Percentiles rank a stretch among this genome's conserved stretches.
phyloP scores from a whole-genome alignment of 1,139 yeast genomes.

The Candida tunisiensis region DNA sequence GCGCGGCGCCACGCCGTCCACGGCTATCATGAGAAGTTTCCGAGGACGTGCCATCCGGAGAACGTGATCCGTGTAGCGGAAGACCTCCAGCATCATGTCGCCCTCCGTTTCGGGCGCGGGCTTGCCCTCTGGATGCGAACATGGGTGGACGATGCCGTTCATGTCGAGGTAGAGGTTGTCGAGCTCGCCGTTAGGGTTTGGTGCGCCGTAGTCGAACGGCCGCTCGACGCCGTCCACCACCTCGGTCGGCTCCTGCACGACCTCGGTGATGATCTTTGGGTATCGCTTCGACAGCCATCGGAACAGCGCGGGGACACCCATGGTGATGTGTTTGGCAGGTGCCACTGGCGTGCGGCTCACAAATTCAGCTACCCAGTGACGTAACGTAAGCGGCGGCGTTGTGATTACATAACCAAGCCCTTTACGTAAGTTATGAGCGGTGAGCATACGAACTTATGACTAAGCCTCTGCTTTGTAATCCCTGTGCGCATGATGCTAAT shows the following conservation, averaged over 20 bases:
- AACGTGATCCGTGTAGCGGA: slow-evolving; percentile 85
- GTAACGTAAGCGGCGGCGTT: too few species aligned
- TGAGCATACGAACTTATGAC: too few species aligned
- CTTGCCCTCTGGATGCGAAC: slow-evolving; percentile 51
- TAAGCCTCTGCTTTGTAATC: too few species aligned
- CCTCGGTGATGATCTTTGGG: slow-evolving; percentile 89
- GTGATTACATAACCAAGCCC: too few species aligned
- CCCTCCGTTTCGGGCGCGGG: slow-evolving; percentile 90
- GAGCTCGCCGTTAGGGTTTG: slow-evolving; percentile 91
- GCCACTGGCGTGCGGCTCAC: too few species aligned
- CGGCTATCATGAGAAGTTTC: slow-evolving; percentile 77
- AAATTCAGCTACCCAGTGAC: too few species aligned
- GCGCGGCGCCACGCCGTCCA: slow-evolving; percentile 98
- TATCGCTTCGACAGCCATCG: slow-evolving; percentile 91
- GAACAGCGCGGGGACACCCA: slow-evolving; percentile 88
- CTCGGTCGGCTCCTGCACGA: slow-evolving; percentile 53
- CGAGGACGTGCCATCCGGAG: slow-evolving; percentile 85
- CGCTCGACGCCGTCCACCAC: slow-evolving; percentile 38
- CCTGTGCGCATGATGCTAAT: too few species aligned
- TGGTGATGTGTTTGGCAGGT: too few species aligned
- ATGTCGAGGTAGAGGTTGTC: slow-evolving; percentile 91
- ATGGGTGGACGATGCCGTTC: slow-evolving; percentile 93
- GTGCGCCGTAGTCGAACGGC: slow-evolving; percentile 52
- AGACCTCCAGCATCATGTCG: slow-evolving; percentile 84
- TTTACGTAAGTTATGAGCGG: too few species aligned